Evolutionary conservation across 306 rosid species (phyloP), one percentile per base, ranked within the genome.

Genomic region (Oxytropis ochrocephala): DNA sequence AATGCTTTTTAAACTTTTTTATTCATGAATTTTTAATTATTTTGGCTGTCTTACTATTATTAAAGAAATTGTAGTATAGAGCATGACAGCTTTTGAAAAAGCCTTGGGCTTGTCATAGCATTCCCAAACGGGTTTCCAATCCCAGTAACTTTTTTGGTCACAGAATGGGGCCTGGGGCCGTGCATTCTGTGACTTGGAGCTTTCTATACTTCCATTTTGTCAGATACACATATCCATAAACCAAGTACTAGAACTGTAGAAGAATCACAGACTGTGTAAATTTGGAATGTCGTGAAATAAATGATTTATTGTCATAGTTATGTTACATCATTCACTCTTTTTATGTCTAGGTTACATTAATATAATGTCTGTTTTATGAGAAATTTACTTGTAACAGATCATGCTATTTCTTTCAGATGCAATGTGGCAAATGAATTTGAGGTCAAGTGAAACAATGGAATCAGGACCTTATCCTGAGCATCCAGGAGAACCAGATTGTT

Each of bases 401-500:
- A 27, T 79, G 82, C 46, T 77, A 29, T 82, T 82, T 64, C 87
- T 24, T 24, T 24, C 29, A 24, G 98, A 90, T 84, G 97, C 90
- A 79, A 74, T 90, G 84, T 93, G 98, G 98, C 98, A 69, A 80
- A 85, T 93, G 93, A 90, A 81, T 70, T 83, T 93, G 84, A 83
- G 92, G 77, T 83, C 96, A 69, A 83, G 91, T 75, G 97, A 90
- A 84, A 80, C 88, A 70, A 82, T 93, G 97, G 98, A 91, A 46
- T 63, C 89, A 24, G 97, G 96, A 80, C 79, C 88, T 38, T 93
- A 88, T 85, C 98, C 98, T 1, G 98, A 90, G 85, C 96, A 90
- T 65, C 78, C 89, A 9, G 97, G 97, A 68, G 97, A 94, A 78
- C 94, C 87, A 39, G 98, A 94, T 83, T 94, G 98, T 78, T 88